A percentile compares a stretch with the other conserved stretches of the same genome.
These are phyloP conservation scores for Ogataea sp. DNA, from an alignment of 805 yeast species.

Conservation along the genomic window DNA sequence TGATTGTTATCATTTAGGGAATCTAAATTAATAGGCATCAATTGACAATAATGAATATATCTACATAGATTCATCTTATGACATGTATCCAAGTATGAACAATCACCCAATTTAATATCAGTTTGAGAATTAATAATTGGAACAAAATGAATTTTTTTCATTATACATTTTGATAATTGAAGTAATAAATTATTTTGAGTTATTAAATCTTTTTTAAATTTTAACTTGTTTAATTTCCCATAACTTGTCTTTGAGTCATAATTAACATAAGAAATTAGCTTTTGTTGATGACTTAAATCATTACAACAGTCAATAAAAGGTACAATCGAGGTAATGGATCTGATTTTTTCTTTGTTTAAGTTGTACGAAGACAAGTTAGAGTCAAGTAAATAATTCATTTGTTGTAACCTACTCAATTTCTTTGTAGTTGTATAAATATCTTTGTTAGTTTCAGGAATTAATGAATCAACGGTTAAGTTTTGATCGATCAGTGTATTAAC, in stretches of 20 bases:
- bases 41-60: constrained; percentile 66
- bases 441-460: background rate
- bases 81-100: constrained; percentile 91
- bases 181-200: no score
- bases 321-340: constrained; percentile 26
- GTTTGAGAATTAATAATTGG: constrained; percentile 53
- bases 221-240: constrained; percentile 20
- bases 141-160: constrained; percentile 40
- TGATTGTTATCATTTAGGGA: constrained; percentile 3
- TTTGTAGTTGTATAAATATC: constrained; percentile 16
- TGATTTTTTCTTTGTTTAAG: constrained; percentile 32
- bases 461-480: constrained; percentile 4
- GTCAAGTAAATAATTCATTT: constrained; percentile 16
- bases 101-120: constrained; percentile 72
- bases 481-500: constrained; percentile 20
- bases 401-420: constrained; percentile 15
- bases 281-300: constrained; percentile 26
- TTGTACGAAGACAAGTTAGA: constrained; percentile 28
- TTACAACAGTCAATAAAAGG: constrained; percentile 48
- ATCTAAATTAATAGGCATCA: constrained; percentile 29
- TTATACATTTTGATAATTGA: constrained; percentile 26
- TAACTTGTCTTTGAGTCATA: constrained; percentile 19
- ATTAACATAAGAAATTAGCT: constrained; percentile 12
- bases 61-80: constrained; percentile 77
- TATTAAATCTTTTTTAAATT: constrained; percentile 11